These are phyloP conservation scores for Maudiozyma serrabonitensis DNA, from an alignment of 805 yeast species.

Conservation along the genomic window DNA sequence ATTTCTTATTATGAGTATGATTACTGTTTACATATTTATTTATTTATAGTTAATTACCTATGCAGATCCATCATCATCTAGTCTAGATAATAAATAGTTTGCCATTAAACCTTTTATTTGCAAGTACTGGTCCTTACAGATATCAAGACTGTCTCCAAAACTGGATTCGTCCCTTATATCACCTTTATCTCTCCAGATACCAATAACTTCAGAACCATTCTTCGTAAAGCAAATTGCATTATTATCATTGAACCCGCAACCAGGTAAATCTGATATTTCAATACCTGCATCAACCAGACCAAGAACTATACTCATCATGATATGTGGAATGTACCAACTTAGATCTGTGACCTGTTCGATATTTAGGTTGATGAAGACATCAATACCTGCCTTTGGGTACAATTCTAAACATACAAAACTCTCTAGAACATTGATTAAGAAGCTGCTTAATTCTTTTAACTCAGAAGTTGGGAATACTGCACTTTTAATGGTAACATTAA, in stretches of 20 bases:
- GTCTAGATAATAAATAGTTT: constrained; percentile 8
- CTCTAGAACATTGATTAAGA: constrained; percentile 30
- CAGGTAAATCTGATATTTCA: constrained; percentile 67
- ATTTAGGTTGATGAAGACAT: constrained; percentile 61
- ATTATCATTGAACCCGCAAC: constrained; percentile 44
- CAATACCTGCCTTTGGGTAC: constrained; percentile 88
- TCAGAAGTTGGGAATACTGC: constrained; percentile 19
- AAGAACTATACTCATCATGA: constrained; percentile 38
- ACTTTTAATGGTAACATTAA: constrained; percentile 43
- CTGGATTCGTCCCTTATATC: constrained; percentile 11
- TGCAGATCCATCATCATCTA: neutral
- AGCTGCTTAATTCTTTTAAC: constrained; percentile 35
- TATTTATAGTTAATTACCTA: no score
- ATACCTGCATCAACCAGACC: constrained; percentile 82
- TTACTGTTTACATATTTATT: no score
- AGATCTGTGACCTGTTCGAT: constrained; percentile 12
- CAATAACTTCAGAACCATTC: constrained; percentile 49
- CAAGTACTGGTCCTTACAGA: constrained; percentile 31
- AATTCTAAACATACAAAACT: constrained; percentile 41
- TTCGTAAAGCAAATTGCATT: constrained; percentile 44
- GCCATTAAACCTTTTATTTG: constrained; percentile 15
- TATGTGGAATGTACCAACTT: constrained; percentile 30
- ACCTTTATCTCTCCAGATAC: constrained; percentile 43
- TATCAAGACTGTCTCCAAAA: constrained; percentile 27
- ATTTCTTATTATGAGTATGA: neutral